Percentiles rank a stretch among this genome's conserved stretches.
These are phyloP conservation scores for Leccinum subrobustum DNA, from an alignment of 1,284 basidiomycete species.

Conservation along the genomic window DNA sequence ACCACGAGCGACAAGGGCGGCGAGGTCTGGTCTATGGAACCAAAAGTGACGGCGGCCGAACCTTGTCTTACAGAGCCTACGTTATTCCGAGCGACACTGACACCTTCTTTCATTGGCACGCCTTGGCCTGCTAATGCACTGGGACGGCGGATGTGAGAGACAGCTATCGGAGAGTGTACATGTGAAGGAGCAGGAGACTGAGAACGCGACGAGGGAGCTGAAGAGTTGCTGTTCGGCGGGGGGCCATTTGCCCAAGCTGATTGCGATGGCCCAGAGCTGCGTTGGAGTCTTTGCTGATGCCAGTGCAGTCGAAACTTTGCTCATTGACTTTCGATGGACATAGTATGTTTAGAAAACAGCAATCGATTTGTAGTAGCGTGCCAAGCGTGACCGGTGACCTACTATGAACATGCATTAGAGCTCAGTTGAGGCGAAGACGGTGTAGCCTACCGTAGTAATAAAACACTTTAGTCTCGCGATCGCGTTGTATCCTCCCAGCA, in stretches of 20 bases:
- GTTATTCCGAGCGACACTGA: slow-evolving; percentile 57
- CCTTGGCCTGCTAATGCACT: slow-evolving; percentile 62
- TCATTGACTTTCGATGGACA: too few species aligned
- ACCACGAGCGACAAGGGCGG: slow-evolving; percentile 55
- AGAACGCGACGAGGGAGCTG: slow-evolving; percentile 62
- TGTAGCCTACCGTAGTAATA: too few species aligned
- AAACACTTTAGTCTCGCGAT: too few species aligned
- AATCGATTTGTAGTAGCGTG: too few species aligned
- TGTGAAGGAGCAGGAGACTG: slow-evolving; percentile 67
- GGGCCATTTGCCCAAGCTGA: slow-evolving; percentile 85
- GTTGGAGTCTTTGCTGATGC: slow-evolving; percentile 66
- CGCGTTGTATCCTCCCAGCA: too few species aligned
- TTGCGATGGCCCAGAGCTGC: slow-evolving; percentile 59
- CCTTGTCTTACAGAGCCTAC: slow-evolving; percentile 64
- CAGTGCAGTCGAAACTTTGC: too few species aligned
- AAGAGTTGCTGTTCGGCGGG: slow-evolving; percentile 49
- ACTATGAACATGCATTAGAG: too few species aligned
- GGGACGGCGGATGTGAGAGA: slow-evolving; percentile 67
- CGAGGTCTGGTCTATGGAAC: slow-evolving; percentile 72
- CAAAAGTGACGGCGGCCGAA: slow-evolving; percentile 71
- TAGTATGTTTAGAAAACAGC: too few species aligned
- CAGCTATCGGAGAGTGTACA: slow-evolving; percentile 45
- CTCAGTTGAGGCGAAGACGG: too few species aligned
- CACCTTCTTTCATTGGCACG: slow-evolving; percentile 61
- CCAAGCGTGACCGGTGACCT: too few species aligned